Conservation (phyloP, 257 asterid species). For the Sherardia arvensis region DNA sequence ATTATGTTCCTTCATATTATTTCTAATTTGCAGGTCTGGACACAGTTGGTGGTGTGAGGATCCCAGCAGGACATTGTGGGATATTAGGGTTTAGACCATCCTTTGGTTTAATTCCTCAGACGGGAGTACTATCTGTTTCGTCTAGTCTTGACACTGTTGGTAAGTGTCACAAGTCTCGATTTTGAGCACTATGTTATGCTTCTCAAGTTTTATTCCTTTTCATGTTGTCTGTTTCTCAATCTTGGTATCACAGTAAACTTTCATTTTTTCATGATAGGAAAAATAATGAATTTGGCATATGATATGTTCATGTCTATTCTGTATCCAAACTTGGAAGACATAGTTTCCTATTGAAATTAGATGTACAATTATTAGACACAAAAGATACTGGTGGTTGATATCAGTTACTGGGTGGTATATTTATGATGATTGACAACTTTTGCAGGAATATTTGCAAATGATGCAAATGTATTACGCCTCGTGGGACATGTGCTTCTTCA, state of each 20-base stretch:
- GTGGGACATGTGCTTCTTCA: slow-evolving; percentile 91
- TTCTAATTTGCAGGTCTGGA: slow-evolving; percentile 59
- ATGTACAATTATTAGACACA: neutral
- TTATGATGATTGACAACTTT: slow-evolving; percentile 1
- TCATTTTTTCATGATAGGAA: neutral
- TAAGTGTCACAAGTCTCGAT: slow-evolving; percentile 22
- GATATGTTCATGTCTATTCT: neutral
- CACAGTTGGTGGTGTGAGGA: slow-evolving; percentile 89
- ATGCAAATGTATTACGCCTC: slow-evolving; percentile 70
- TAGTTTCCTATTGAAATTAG: neutral
- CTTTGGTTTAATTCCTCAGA: slow-evolving; percentile 60
- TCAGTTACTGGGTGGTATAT: neutral
- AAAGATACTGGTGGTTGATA: neutral
- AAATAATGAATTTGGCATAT: neutral
- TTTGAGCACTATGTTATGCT: neutral
- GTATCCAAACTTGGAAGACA: neutral
- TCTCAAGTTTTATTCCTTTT: neutral
- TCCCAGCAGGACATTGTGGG: slow-evolving; percentile 95
- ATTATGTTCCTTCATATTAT: slow-evolving; percentile 9
- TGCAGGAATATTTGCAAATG: slow-evolving; percentile 96
- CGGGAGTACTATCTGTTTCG: slow-evolving; percentile 73
- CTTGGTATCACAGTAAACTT: neutral
- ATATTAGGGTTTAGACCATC: slow-evolving; percentile 88
- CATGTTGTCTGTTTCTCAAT: neutral
- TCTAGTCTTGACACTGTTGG: slow-evolving; percentile 90